Percentiles rank a stretch among this genome's conserved stretches.
phyloP scores from a whole-genome alignment of 139 green algal genomes.

The Ostreobium quekettii region DNA sequence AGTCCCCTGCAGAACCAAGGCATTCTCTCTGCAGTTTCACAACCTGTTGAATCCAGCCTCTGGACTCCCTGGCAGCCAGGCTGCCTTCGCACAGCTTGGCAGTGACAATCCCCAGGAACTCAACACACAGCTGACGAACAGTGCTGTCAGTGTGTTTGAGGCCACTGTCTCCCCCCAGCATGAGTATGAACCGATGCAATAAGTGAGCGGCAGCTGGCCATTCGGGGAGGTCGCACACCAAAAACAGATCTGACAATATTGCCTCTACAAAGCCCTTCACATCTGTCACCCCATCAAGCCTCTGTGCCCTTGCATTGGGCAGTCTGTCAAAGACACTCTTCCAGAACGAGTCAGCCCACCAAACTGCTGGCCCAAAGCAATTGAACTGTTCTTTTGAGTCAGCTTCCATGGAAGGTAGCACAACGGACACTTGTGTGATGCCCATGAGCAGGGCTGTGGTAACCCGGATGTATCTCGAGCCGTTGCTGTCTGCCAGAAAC shows the following conservation, averaged over 20 bases:
- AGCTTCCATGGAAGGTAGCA: neutral
- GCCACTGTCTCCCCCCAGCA: neutral
- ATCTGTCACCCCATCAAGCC: neutral
- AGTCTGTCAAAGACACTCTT: neutral
- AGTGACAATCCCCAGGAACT: neutral
- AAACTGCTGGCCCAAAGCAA: neutral
- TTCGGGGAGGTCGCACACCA: neutral
- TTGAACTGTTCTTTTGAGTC: neutral
- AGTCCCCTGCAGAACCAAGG: no score
- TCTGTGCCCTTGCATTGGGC: neutral
- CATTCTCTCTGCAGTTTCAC: neutral
- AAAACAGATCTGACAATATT: neutral
- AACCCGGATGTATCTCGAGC: neutral
- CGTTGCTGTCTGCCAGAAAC: neutral
- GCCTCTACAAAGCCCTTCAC: neutral
- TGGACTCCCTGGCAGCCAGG: neutral
- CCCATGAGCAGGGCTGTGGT: neutral
- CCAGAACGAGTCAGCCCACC: neutral
- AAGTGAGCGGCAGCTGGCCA: neutral
- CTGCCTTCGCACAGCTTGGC: neutral
- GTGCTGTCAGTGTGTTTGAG: neutral
- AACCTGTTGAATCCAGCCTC: neutral
- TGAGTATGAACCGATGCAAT: neutral
- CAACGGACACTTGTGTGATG: neutral
- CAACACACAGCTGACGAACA: neutral